phyloP scores from a whole-genome alignment of 2,329 filamentous ascomycete genomes.

The Pyrenophora teres region DNA sequence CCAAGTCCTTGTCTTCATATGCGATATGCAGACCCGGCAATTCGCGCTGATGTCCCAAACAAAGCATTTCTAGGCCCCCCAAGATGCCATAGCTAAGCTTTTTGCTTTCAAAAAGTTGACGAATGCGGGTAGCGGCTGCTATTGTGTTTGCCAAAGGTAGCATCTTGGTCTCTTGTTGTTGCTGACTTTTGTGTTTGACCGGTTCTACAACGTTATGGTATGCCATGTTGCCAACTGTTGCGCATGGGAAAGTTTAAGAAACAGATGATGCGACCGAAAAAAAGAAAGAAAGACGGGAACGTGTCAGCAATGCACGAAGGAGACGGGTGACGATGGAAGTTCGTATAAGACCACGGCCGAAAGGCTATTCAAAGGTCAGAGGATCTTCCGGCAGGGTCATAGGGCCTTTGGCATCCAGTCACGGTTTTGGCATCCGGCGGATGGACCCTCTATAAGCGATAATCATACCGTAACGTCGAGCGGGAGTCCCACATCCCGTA shows the following conservation, averaged over 20 bases:
- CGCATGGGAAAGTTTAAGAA: neutral
- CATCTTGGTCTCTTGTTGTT: slow-evolving; percentile 18
- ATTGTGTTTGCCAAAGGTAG: slow-evolving; percentile 36
- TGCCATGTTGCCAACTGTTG: slow-evolving; percentile 26
- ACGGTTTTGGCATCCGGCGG: slow-evolving; percentile 9
- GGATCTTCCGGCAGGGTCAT: neutral
- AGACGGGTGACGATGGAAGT: neutral
- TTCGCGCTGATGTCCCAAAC: slow-evolving; percentile 37
- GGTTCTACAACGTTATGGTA: slow-evolving; percentile 35
- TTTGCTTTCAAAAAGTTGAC: slow-evolving; percentile 38
- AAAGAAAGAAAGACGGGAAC: neutral
- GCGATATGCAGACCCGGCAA: slow-evolving; percentile 41
- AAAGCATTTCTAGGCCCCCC: slow-evolving; percentile 40
- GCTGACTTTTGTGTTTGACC: slow-evolving; percentile 27
- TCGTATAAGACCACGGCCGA: neutral
- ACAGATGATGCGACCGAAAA: neutral
- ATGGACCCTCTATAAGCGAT: slow-evolving; percentile 8
- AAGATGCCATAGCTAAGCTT: slow-evolving; percentile 39
- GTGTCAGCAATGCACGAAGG: neutral
- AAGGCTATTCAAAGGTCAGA: neutral
- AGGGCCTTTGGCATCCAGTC: slow-evolving; percentile 2
- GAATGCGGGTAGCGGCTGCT: slow-evolving; percentile 35
- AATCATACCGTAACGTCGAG: slow-evolving; percentile 12
- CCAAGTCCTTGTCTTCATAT: slow-evolving; percentile 40
- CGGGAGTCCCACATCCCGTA: slow-evolving; percentile 6